Evolutionary conservation across 768 basidiomycete genomes (phyloP), one percentile per base, ranked within the genome.

Genomic region (Wakefieldia striispora): DNA sequence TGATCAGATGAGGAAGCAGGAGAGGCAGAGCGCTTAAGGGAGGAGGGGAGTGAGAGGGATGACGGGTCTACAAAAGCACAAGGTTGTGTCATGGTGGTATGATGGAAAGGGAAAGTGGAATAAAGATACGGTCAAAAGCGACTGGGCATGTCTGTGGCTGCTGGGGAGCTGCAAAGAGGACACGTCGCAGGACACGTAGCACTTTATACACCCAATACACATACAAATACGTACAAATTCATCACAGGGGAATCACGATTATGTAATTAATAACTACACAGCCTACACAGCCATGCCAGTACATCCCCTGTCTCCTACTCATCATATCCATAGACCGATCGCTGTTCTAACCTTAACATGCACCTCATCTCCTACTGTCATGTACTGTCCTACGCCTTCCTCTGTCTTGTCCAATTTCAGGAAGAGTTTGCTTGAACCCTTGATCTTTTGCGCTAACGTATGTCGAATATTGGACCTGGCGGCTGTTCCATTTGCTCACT

Each of bases 11-110:
- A 60, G 37, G 23, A 50, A 16, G 61, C 45, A 6, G 72, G 65
- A 8, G 69, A 68, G 6, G 57, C 49, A 12, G 63, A 56, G 24
- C 65, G 58, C 43, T 62, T 61, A 55, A 63, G 48, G 45, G 62
- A 63, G 1, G 70, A 70, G 3, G 71, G 71, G 34, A 73, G 63
- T 35, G 72, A 74, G 38, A 74, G 68, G 39, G 66, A 63, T 11
- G 72, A 63, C 11, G 73, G 72, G 58, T 73, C 64, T 54, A 73
- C 70, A 33, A 68, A 72, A 45, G 51, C 56, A 23, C 46, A 64
- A 6, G 57, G 65, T 33, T 57, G 57, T 17, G 64, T 35, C 65
- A 67, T 68, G 45, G 39, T 48, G 44, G 34, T 37, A 37, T 14
- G 26, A n/a, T 4, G 11, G 17, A 31, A 47, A 41, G 23, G 20